Conservation (phyloP, 768 basidiomycete genomes). For the Botryobasidium botryosum region DNA sequence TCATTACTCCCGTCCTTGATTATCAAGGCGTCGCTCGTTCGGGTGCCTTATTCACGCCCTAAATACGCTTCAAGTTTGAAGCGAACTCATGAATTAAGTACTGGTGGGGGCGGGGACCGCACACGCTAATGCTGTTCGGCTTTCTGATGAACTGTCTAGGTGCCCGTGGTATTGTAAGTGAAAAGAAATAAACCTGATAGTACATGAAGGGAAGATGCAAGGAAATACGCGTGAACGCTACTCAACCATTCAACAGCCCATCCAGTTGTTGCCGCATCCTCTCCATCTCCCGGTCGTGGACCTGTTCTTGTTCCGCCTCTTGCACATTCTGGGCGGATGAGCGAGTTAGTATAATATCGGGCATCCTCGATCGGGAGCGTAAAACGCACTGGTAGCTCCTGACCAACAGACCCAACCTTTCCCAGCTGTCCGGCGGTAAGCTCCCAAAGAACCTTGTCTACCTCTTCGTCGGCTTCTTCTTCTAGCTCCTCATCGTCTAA, state of each 20-base stretch:
- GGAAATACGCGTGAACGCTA: background rate
- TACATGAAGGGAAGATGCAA: background rate
- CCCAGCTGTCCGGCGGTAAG: conserved; percentile 94
- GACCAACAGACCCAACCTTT: conserved; percentile 53
- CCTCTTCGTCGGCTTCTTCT: conserved; percentile 93
- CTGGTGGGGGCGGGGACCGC: too few species aligned
- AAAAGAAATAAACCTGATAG: too few species aligned
- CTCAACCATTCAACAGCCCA: conserved; percentile 50
- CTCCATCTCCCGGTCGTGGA: conserved; percentile 78
- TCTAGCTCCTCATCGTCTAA: conserved; percentile 88
- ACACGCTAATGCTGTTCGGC: too few species aligned
- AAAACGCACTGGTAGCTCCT: conserved; percentile 54
- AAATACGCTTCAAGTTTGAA: too few species aligned
- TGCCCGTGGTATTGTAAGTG: too few species aligned
- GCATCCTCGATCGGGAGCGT: too few species aligned
- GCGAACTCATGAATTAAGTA: too few species aligned
- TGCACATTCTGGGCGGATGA: conserved; percentile 31
- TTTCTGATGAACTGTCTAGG: too few species aligned
- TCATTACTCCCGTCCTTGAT: too few species aligned
- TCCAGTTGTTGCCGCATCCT: conserved; percentile 79
- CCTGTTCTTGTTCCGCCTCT: conserved; percentile 54
- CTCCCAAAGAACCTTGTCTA: conserved; percentile 91
- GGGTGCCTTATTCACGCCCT: too few species aligned
- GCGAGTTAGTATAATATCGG: too few species aligned
- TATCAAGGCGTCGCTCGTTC: too few species aligned